Base-by-base conservation (phyloP, 495 filamentous ascomycete species). In the Saxophila tyrrhenica region DNA sequence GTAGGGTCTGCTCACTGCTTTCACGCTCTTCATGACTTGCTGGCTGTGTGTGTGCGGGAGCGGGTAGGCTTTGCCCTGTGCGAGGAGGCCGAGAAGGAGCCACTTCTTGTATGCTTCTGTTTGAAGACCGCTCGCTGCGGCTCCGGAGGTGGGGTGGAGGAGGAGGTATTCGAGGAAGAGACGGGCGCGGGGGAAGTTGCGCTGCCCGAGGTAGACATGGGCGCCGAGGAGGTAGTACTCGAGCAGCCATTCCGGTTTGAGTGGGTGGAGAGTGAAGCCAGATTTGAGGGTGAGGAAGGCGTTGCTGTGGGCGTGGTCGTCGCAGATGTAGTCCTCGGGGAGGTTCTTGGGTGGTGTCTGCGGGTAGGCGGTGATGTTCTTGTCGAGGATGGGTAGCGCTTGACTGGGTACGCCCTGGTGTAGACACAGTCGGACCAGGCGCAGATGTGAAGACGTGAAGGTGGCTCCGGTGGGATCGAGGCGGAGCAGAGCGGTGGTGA, bases 41-140 rank as follows among this genome's bases (percentile, higher is more conserved):
- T 65, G 52, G 53, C 73, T 67, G 17, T 75, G 70, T 7, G 73
- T 71, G 23, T 66, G 73, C 5, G 80, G 77, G 44, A 71, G 52
- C 2, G 64, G 47, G 65, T 59, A 69, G 61, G 84, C 77, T 68
- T 78, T 83, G 62, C 91, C 91, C 41, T 82, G 70, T 19, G 75
- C 72, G 10, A 97, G 72, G 38, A 95, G 69, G 35, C 80, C 78
- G 3, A 90, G 77, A n/a, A 98, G 70, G 9, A 92, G 67, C 84
- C 87, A 95, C 70, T 94, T 96, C 67, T 91, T 94, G 73, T 94
- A 94, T 15, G 87, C 87, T 61, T 95, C 89, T 1, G 86, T 74
- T 83, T 89, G 88, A 25, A 92, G 75, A 67, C 80, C 83, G 68
- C 82, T 91, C 19, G 78, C 73, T 13, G 74, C 67, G 21, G 69